Base-by-base conservation (phyloP, 352 stramenopile genomes). In the Pythium grandisporangium region DNA sequence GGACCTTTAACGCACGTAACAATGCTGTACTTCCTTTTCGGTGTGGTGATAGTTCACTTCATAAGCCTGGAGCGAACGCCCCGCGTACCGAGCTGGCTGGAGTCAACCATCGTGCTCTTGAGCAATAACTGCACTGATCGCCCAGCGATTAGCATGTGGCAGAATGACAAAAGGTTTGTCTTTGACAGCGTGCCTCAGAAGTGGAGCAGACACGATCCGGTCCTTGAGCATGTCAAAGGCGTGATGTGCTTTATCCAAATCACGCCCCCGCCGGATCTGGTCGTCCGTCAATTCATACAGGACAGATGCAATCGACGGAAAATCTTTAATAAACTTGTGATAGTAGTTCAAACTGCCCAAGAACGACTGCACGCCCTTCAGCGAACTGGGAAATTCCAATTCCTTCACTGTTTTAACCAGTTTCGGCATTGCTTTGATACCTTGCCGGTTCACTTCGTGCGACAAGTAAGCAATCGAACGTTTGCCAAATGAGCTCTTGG, bases 171-270 rank as follows among this genome's bases (percentile, higher is more conserved):
- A 66, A 30, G 55, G 47, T 5, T 48, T 43, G 13, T 3, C 3
- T 6, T 37, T 39, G 13, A 60, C 45, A 21, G 33, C 45, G 22
- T 66, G 45, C 4, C 47, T 23, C 0, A 62, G 23, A 6, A 61
- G 1, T 2, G 45, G 53, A 6, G 49, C 37, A 5, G 53, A 47
- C 2, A 44, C 26, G 5, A 67, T 36, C 14, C 46, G 43, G 2
- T 42, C n/a, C n/a, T 70, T 70, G 20, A 65, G 35, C 8, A 61
- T 4, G 7, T 66, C 23, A 22, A 63, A 70, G 2, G 47, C 38
- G 1, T 35, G 34, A 1, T 54, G 47, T 0, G 50, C 50, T 13
- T 30, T 48, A 0, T 68, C 54, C n/a, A 58, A 21, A 37, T 57
- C 22, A 1, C 5, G 38, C 17, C 43, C 26, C 19, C 16, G 16